Base-by-base conservation (phyloP, 495 filamentous ascomycete species). In the Neurospora sp. region DNA sequence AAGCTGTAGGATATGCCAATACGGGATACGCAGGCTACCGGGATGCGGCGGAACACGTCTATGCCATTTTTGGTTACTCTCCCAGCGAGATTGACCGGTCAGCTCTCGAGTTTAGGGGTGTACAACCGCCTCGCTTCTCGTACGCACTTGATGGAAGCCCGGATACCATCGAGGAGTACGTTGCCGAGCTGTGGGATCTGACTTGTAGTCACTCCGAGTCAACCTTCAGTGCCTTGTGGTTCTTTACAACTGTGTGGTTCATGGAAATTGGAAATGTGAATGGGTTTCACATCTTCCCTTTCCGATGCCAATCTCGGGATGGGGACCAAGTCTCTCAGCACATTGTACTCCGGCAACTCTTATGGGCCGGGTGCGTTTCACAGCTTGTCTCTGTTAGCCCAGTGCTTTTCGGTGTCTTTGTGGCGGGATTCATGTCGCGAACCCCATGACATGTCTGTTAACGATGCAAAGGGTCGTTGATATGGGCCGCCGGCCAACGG, bases 191-290 rank as follows among this genome's bases (percentile, higher is more conserved):
- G 22, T 35, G 53, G 53, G 53, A 65, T 35, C 27, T 65, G 53
- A 27, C 53, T 65, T 65, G 12, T 2, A 27, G 27, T 65, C 14
- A 65, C 53, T 35, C 27, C 0, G 53, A 65, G 14, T 65, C 53
- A 18, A 65, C 53, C 0, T 65, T 37, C 2, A 70, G 69, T 31
- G 69, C 39, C 20, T 31, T 47, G 39, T 47, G 31, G 22, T n/a
- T 45, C 14, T 47, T 47, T 20, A 70, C 69, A 22, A 70, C 69
- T 18, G 69, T 70, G 12, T 70, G 69, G 69, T 70, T 70, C 9
- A 45, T 70, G 69, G 69, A 70, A 20, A 14, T 70, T 1, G 69
- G 39, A 31, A 70, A 70, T 35, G 40, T 70, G 8, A 42, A 42
- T 42, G 20, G 69, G 12, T 70, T 70, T 42, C 40, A 70, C 41